Conservation (phyloP, 73 alveolate species). For the Paramecium sexaurelia region DNA sequence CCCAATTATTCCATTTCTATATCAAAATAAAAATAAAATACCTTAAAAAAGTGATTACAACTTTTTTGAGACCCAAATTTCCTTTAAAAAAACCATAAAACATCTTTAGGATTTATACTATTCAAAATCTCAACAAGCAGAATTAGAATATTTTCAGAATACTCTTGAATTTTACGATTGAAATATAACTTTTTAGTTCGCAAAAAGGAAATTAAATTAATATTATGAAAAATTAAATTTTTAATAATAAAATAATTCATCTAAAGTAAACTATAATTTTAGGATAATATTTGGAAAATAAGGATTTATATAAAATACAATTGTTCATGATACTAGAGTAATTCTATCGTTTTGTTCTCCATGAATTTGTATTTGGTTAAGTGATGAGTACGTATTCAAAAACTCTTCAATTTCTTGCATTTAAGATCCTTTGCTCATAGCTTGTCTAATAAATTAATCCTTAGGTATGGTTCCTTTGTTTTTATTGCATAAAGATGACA, state of each 20-base stretch:
- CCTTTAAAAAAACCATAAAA: too few relatives aligned
- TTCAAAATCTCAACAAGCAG: too few relatives aligned
- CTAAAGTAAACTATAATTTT: not conserved
- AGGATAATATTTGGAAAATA: not conserved
- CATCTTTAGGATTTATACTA: too few relatives aligned
- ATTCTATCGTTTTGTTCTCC: slow-evolving; percentile 27
- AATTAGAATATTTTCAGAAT: too few relatives aligned
- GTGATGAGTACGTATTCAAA: slow-evolving; percentile 52
- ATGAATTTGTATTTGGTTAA: not conserved
- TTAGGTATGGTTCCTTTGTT: not conserved
- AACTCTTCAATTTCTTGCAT: slow-evolving; percentile 32
- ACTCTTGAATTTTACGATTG: too few relatives aligned
- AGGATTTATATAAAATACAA: not conserved
- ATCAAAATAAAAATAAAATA: too few relatives aligned
- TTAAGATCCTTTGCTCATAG: slow-evolving; percentile 50
- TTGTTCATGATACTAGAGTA: slow-evolving; percentile 27
- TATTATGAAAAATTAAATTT: too few relatives aligned
- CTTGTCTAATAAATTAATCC: not conserved
- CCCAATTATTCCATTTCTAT: too few relatives aligned
- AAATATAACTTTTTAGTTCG: too few relatives aligned
- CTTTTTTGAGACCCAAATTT: too few relatives aligned
- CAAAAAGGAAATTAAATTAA: too few relatives aligned
- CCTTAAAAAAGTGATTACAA: too few relatives aligned
- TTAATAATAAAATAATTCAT: not conserved
- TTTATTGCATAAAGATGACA: slow-evolving; percentile 42